Evolutionary conservation across 306 rosid genomes (phyloP), one percentile per base, ranked within the genome.

Genomic region (Quercus gilva): DNA sequence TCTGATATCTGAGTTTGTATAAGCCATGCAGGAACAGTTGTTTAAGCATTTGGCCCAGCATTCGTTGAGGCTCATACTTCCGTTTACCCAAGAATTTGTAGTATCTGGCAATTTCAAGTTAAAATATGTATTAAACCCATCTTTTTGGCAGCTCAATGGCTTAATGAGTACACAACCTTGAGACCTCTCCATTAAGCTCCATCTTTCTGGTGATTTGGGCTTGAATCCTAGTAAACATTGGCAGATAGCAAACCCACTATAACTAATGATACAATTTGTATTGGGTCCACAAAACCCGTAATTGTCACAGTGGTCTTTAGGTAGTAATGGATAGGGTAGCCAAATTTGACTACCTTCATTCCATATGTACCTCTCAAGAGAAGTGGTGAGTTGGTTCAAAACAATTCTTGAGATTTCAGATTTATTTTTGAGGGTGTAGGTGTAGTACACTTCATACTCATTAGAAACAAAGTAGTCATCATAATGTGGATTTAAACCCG

Each of bases 11-110:
- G 80, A 25, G 67, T 82, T 84, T 5, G 89, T 37, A 65, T 84
- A 91, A 55, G 92, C 91, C 56, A 65, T 78, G 74, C 96, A 93
- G 5, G 90, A 80, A 57, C 96, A 91, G 52, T 89, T 84, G 55
- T 55, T 77, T 76, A 87, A 81, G 73, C 94, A 91, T 51, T 75
- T 73, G 0, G 23, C 77, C 73, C 71, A 81, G 60, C 97, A 90
- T 58, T 90, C 88, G 19, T 52, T 55, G 8, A 87, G 79, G 37
- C 51, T 77, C 85, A 89, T 83, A 60, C 86, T 78, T 31, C 43
- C 65, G 71, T 87, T 81, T 35, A 87, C 70, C 91, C 89, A 87
- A 58, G 90, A 69, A 57, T 84, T 3, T 3, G 76, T 71, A 31
- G 92, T 71, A 76, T 87, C 92, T 3, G 92, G 95, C 78, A 77